Percentiles rank a stretch among this genome's conserved stretches.
Conservation (phyloP, 805 yeast genomes). For the Candida nemodendra region DNA sequence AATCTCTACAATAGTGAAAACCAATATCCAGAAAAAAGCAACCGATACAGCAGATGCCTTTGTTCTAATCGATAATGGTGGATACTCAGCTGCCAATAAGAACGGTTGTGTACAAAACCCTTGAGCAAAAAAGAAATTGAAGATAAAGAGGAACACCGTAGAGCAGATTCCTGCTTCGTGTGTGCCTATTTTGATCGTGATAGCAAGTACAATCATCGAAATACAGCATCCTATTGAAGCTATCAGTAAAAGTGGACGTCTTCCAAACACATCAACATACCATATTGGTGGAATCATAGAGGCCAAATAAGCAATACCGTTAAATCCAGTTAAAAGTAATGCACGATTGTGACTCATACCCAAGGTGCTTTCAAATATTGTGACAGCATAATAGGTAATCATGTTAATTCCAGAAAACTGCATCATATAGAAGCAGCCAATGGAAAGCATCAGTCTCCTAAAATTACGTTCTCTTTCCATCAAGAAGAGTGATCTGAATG, state of each 20-base stretch:
- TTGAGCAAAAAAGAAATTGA: conserved; percentile 28
- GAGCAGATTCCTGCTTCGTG: not conserved
- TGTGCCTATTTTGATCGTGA: not conserved
- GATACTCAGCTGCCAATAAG: conserved; percentile 47
- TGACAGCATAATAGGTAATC: conserved; percentile 52
- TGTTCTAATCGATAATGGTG: conserved; percentile 43
- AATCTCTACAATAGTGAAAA: conserved; percentile 49
- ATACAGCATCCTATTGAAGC: not conserved
- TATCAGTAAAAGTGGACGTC: conserved; percentile 9
- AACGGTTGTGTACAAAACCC: conserved; percentile 38
- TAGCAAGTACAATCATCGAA: not conserved
- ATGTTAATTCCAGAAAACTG: conserved; percentile 53
- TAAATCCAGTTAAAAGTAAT: conserved; percentile 39
- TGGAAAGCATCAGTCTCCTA: conserved; percentile 42
- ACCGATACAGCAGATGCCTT: conserved; percentile 46
- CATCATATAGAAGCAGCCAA: conserved; percentile 41
- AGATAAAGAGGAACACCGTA: not conserved
- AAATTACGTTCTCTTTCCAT: conserved; percentile 41
- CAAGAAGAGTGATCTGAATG: conserved; percentile 27
- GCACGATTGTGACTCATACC: conserved; percentile 38
- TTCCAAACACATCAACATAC: conserved; percentile 36
- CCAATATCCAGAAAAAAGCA: conserved; percentile 51
- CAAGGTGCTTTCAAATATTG: conserved; percentile 44
- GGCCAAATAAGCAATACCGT: conserved; percentile 30
- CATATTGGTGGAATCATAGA: conserved; percentile 38